Evolutionary conservation across 169 alveolate genomes (phyloP).

Genomic region (Babesia bigemina): DNA sequence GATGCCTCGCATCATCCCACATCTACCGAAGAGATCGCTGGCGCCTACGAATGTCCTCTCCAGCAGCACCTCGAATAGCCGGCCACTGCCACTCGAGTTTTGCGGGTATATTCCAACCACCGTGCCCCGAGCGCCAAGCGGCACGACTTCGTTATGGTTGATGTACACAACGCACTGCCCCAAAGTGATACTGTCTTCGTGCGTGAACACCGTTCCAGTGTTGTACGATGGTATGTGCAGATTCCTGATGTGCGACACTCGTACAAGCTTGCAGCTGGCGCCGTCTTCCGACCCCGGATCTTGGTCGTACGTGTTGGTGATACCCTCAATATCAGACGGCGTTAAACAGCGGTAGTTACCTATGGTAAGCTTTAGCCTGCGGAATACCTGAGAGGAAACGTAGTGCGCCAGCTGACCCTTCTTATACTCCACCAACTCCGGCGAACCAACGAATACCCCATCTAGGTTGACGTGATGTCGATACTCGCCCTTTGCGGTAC

Average conservation of each 20-base stretch:
- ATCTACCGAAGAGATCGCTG: constrained; percentile 47
- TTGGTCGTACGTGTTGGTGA: constrained; percentile 22
- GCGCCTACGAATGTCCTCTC: constrained; percentile 36
- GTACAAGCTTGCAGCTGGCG: constrained; percentile 22
- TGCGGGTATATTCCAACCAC: constrained; percentile 67
- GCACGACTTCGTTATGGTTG: constrained; percentile 52
- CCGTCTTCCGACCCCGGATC: background rate
- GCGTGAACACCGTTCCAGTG: constrained; percentile 21
- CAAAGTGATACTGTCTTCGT: constrained; percentile 19
- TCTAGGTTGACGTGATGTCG: constrained; percentile 5
- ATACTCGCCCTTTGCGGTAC: constrained; percentile 21
- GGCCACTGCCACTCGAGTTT: constrained; percentile 17
- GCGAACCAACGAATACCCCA: constrained; percentile 19
- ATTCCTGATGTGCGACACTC: constrained; percentile 46
- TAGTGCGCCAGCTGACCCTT: constrained; percentile 17
- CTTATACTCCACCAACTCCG: constrained; percentile 23
- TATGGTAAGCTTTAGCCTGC: constrained; percentile 30
- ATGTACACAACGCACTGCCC: constrained; percentile 67
- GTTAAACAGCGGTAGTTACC: constrained; percentile 52
- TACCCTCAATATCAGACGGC: background rate
- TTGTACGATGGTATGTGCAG: constrained; percentile 61
- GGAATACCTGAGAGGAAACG: constrained; percentile 31
- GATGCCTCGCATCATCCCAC: constrained; percentile 64
- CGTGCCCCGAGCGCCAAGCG: constrained; percentile 63
- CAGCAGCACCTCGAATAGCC: constrained; percentile 42